Evolutionary conservation across 108 stramenopile genomes (phyloP), one percentile per base, ranked within the genome.

Genomic region (Skeletonema grethae): DNA sequence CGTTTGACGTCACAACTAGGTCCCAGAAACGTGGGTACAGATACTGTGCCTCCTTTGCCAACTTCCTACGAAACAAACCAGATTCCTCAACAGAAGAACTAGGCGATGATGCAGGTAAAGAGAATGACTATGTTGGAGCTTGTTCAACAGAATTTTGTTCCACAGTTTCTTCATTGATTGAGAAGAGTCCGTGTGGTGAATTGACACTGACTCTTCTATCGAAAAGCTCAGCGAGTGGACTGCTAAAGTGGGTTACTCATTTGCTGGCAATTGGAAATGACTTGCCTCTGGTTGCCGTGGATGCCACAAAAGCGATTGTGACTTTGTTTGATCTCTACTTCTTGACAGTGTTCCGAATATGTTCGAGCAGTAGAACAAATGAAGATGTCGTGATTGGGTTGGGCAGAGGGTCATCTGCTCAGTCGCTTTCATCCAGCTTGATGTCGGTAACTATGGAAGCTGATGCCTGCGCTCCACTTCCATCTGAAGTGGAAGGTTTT

Each of bases 261-360:
- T 66, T 90, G 10, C 66, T 90, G 12, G 28, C 79, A 10, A 67
- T 87, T 7, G 69, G 86, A 20, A 61, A 82, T 0, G 85, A 70
- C 45, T 66, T 95, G 36, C 93, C 93, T 11, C 50, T 78, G 24
- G 60, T 90, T 48, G 69, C 79, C 9, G 72, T 53, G 16, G 90
- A 90, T 43, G 78, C 82, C 20, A 31, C 59, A 13, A 62, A 61
- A 18, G 89, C 84, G 11, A 46, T 92, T 10, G 62, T 48, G 32
- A 90, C 86, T 43, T 61, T 91, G 1, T 80, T 70, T 59, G 89
- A 95, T 84, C 85, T 95, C 24, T 95, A 89, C 63, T 56, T 89
- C 66, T 87, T 90, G 6, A 92, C 93, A 5, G 89, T 90, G 8
- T 87, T 95, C 59, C 89, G 93, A 5, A 57, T 95, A 32, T 95